Percentiles rank a stretch among this genome's conserved stretches.
phyloP scores from a whole-genome alignment of 176 grass and related monocot genomes.

The Tillandsia leiboldiana region DNA sequence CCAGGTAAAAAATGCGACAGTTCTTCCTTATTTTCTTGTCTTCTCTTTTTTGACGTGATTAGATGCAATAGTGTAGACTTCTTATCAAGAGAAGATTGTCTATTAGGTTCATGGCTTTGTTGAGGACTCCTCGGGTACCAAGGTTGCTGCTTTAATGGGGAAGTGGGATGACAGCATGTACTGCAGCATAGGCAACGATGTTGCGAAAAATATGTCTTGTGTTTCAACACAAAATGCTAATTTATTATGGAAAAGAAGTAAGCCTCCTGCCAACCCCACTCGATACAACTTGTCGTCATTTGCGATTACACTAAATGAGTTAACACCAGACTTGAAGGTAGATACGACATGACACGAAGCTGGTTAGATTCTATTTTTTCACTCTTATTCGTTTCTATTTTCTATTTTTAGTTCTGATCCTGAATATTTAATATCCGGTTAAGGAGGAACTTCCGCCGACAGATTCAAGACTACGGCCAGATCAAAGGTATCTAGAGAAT shows the following conservation, averaged over 20 bases:
- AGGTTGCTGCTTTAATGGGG: conserved; percentile 19
- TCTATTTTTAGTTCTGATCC: conserved; percentile 13
- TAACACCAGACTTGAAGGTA: conserved; percentile 62
- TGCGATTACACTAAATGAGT: conserved; percentile 81
- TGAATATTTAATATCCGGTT: conserved; percentile 21
- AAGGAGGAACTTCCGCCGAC: conserved; percentile 89
- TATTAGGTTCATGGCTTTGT: conserved; percentile 44
- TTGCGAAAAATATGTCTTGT: not conserved
- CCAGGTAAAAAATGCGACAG: conserved; percentile 27
- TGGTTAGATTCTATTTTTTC: conserved; percentile 11
- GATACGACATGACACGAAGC: conserved; percentile 8
- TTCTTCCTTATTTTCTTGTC: not conserved
- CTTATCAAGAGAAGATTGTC: conserved; percentile 14
- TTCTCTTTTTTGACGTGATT: not conserved
- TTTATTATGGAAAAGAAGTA: conserved; percentile 80
- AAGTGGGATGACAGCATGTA: conserved; percentile 16
- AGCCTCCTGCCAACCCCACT: conserved; percentile 60
- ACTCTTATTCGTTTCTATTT: conserved; percentile 13
- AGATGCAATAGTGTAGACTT: not conserved
- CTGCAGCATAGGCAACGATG: not conserved
- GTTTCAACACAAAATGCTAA: conserved; percentile 16
- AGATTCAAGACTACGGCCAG: conserved; percentile 85
- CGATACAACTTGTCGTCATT: conserved; percentile 85
- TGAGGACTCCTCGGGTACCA: conserved; percentile 9
- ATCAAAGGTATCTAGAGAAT: conserved; percentile 71